Evolutionary conservation across 2,329 filamentous ascomycete species (phyloP), one percentile per base, ranked within the genome.

Genomic region (Fusarium nodosum): DNA sequence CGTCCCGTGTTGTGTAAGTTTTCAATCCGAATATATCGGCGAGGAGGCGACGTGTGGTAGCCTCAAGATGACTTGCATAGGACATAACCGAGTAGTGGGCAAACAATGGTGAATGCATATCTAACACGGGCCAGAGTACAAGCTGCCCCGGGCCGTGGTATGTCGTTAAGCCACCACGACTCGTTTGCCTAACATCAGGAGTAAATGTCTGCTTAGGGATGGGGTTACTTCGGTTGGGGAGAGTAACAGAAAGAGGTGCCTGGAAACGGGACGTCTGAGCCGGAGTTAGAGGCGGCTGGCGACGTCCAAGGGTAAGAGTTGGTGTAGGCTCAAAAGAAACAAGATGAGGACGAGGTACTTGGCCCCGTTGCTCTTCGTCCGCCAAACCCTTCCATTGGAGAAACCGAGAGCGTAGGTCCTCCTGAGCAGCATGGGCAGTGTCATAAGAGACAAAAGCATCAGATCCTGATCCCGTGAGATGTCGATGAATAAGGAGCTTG

Each of bases 91-190:
- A 90, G 22, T 96, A 83, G 46, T 76, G 82, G 0, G 82, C 81
- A 69, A 93, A 87, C 13, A 79, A 69, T 0, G 79, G 75, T 9
- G 87, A 84, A 56, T 88, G 88, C 59, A 98, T 85, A 78, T 97
- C 93, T n/a, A 97, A 78, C 52, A 97, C 88, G 5, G 95, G 93
- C 83, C 97, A 99, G n/a, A 94, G 88, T 36, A 97, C 92, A 50
- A 97, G 82, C 78, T 99, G 96, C 0, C 95, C 95, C 0, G 95
- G 96, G 0, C 95, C 96, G 78, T 99, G 96, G 82, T 97, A 98
- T 4, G 96, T 98, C 0, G 93, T 94, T 70, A 97, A 89, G 0
- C 96, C 96, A 65, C 96, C 96, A 56, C 96, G 90, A n/a, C 89
- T 86, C 16, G 93, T 91, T 73, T 90, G 85, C 44, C 88, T 80